Evolutionary conservation across 495 filamentous ascomycete genomes (phyloP), one percentile per base, ranked within the genome.

Genomic region (Usnea hakonensis): DNA sequence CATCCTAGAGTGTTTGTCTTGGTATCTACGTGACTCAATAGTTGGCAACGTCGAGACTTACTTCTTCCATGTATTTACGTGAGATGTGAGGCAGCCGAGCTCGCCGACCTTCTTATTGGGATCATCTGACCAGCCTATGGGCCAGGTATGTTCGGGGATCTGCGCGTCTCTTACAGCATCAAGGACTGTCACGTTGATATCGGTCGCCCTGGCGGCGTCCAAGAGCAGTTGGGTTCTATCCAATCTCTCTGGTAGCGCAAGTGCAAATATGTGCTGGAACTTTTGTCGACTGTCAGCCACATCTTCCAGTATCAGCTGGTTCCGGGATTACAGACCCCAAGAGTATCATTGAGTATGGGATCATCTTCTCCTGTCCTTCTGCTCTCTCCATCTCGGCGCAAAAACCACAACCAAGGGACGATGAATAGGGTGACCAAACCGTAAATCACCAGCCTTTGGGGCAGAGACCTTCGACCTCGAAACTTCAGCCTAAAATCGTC

Each of bases 1-100:
- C 1, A 77, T 71, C 37, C 72, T 75, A 7, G 26, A 40, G 11
- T 11, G 33, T 28, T 43, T 26, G 41, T 44, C n/a, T 41, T 30
- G 23, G 38, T 33, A 40, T 17, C 16, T 28, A 19, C 1, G 11
- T 21, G 23, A 23, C n/a, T 6, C 32, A 30, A 33, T 11, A n/a
- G 13, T 7, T n/a, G n/a, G n/a, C 16, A 30, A 9, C 17, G n/a
- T 28, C n/a, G 19, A 16, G 35, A 36, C 38, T 44, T 48, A 57
- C 57, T 65, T 65, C 46, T 61, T 59, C 62, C 67, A 68, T 26
- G 65, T 67, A 36, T 61, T 44, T n/a, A 66, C 56, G 28, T 66
- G 64, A 10, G 64, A 66, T 5, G 57, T 58, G 21, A 66, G 61
- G 21, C 64, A 66, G n/a, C 64, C 64, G 17, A 66, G 46, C 32